Base-by-base conservation (phyloP, 768 basidiomycete genomes). In the Pleurotus tuber-regium region DNA sequence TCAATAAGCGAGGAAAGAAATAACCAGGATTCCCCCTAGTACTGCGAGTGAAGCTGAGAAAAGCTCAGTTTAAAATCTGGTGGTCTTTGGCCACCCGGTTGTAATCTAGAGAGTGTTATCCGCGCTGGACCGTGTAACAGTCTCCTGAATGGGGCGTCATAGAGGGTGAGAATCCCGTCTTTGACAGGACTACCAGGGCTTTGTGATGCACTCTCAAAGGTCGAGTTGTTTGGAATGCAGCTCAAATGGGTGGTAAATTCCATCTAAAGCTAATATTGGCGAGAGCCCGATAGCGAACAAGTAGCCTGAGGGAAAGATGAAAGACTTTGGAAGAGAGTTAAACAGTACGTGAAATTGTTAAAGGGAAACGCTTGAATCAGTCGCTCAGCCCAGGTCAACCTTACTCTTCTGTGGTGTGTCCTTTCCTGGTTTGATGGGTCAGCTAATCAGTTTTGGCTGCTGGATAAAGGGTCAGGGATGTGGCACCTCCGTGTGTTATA, bases 1-100 rank as follows among this genome's bases (percentile, higher is more conserved):
- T 86, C 81, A 86, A 84, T 85, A 85, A 86, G 84, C 79, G 79
- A 83, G 86, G 84, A 83, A 86, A 86, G 86, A 86, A 86, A 82
- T 84, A 86, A 86, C 84, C 78, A 84, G 84, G 84, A 85, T 85
- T 86, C 82, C 84, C 82, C 76, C 82, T 84, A 84, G 85, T 85
- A 82, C 84, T 82, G 83, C 82, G 80, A 85, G 84, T 83, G 84
- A 85, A 86, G 79, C 71, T 79, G 83, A 82, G 86, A 78, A 71
- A 84, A 81, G 83, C 84, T 83, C 84, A 84, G 82, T 84, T 84
- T 83, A 72, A 9, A 35, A 35, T 35, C 33, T 35, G 33, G 33
- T 9, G 33, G 33, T 35, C 33, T 35, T 35, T 35, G 33, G 33
- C 33, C 33, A 9, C 18, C 33, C 33, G 33, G 33, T 35, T 35